Evolutionary conservation across 192 early-diverging fungal species (phyloP).

Genomic region (Gaertneriomyces semiglobifer): DNA sequence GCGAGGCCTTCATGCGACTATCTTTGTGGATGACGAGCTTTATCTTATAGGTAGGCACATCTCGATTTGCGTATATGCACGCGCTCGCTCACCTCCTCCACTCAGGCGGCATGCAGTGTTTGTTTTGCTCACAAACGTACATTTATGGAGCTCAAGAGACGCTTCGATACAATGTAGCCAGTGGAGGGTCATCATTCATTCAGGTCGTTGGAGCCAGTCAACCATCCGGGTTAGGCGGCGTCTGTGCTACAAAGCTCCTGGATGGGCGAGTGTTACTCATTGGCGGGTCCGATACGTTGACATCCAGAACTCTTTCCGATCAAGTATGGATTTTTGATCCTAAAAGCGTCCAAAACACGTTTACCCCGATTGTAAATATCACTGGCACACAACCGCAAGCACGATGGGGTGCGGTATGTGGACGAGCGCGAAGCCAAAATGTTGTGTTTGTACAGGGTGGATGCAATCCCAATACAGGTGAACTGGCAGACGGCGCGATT

Average conservation of each 20-base stretch:
- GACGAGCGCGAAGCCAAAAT: not conserved
- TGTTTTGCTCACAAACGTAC: not conserved
- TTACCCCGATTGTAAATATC: constrained; percentile 1
- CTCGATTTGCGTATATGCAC: not conserved
- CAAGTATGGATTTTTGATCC: constrained; percentile 27
- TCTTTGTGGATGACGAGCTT: constrained; percentile 8
- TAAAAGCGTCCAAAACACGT: not conserved
- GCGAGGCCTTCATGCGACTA: constrained; percentile 19
- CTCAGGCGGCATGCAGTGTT: constrained; percentile 25
- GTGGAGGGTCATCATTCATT: constrained; percentile 3
- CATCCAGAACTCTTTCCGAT: not conserved
- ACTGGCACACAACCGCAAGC: constrained; percentile 15
- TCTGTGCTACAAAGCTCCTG: constrained; percentile 12
- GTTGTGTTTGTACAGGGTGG: constrained; percentile 26
- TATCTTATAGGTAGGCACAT: constrained; percentile 18
- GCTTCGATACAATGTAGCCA: constrained; percentile 4
- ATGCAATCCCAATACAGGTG: constrained; percentile 14
- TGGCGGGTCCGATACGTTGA: constrained; percentile 10
- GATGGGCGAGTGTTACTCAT: constrained; percentile 17
- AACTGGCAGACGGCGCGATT: not conserved
- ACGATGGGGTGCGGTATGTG: constrained; percentile 19
- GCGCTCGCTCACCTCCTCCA: not conserved
- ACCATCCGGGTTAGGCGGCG: constrained; percentile 10
- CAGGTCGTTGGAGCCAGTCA: not conserved
- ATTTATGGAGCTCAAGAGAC: constrained; percentile 6